A percentile compares a stretch with the other conserved stretches of the same genome.
Evolutionary conservation across 2,329 filamentous ascomycete genomes (phyloP).

Genomic region (Knoxdaviesia proteae): DNA sequence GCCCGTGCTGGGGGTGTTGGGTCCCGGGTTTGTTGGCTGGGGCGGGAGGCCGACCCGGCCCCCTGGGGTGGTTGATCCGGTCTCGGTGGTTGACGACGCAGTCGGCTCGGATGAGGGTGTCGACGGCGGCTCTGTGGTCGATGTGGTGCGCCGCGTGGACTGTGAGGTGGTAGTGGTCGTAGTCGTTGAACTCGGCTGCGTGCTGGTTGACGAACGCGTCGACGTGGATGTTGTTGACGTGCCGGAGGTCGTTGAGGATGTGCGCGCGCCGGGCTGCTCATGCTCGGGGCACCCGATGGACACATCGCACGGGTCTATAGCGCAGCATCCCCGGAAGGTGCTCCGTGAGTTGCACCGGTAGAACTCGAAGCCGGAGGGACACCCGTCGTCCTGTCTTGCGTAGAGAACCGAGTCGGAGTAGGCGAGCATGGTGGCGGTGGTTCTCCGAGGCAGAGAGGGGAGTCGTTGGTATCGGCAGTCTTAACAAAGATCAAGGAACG

Average conservation of each 20-base stretch:
- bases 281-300: conserved; percentile 11
- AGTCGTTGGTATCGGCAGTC: no score
- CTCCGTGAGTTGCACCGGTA: conserved; percentile 16
- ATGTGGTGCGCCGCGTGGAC: background rate
- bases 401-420: background rate
- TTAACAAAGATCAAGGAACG: no score
- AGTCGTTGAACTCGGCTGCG: background rate
- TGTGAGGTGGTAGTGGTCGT: background rate
- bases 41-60: no score
- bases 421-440: no score
- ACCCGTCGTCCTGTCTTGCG: conserved; percentile 6
- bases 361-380: conserved; percentile 12
- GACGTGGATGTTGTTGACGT: no score
- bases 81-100: no score
- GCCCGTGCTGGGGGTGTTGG: no score
- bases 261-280: background rate
- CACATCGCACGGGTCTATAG: conserved; percentile 18
- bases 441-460: no score
- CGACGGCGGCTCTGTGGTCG: no score
- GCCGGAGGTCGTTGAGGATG: background rate
- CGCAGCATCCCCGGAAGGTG: conserved; percentile 23
- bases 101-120: no score
- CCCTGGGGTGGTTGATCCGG: no score
- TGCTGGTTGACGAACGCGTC: background rate
- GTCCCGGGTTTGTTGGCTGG: no score